phyloP scores from a whole-genome alignment of 2,329 filamentous ascomycete species.

The Endocalyx cinctus region DNA sequence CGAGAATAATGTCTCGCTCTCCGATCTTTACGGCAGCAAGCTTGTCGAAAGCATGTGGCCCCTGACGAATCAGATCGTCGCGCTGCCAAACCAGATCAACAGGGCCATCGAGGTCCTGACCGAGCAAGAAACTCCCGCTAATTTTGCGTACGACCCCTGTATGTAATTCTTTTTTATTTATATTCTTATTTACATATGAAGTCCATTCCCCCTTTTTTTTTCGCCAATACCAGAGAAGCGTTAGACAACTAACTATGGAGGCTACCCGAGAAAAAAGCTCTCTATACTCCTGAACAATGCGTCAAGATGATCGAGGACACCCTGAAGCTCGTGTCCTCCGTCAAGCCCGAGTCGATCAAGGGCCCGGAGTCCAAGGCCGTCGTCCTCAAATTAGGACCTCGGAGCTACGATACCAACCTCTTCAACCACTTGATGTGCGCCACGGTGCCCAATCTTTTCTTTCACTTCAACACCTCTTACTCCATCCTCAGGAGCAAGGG shows the following conservation, averaged over 20 bases:
- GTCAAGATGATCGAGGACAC: slow-evolving; percentile 29
- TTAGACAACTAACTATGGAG: no score
- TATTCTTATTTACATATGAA: not conserved
- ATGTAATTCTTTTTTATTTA: slow-evolving; percentile 5
- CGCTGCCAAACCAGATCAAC: slow-evolving; percentile 18
- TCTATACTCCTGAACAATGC: no score
- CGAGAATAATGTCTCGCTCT: slow-evolving; percentile 15
- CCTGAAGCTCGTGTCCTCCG: slow-evolving; percentile 20
- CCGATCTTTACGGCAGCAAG: slow-evolving; percentile 25
- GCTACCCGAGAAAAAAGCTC: no score
- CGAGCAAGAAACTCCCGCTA: slow-evolving; percentile 24
- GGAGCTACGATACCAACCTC: slow-evolving; percentile 20
- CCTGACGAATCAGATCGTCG: slow-evolving; percentile 35
- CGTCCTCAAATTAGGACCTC: slow-evolving; percentile 26
- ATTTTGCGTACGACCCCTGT: slow-evolving; percentile 25
- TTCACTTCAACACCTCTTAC: slow-evolving; percentile 58
- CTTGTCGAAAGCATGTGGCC: slow-evolving; percentile 39
- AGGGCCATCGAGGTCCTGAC: slow-evolving; percentile 27
- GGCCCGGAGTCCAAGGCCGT: slow-evolving; percentile 29
- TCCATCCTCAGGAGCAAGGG: slow-evolving; percentile 57
- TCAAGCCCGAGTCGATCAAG: slow-evolving; percentile 27
- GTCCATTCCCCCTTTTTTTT: slow-evolving; percentile 18
- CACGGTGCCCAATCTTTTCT: slow-evolving; percentile 58
- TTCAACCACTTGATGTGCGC: slow-evolving; percentile 42
- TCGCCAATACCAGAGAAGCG: no score